These are phyloP conservation scores for Dalbergia cochinchinensis DNA, from an alignment of 306 rosid species.

Conservation along the genomic window DNA sequence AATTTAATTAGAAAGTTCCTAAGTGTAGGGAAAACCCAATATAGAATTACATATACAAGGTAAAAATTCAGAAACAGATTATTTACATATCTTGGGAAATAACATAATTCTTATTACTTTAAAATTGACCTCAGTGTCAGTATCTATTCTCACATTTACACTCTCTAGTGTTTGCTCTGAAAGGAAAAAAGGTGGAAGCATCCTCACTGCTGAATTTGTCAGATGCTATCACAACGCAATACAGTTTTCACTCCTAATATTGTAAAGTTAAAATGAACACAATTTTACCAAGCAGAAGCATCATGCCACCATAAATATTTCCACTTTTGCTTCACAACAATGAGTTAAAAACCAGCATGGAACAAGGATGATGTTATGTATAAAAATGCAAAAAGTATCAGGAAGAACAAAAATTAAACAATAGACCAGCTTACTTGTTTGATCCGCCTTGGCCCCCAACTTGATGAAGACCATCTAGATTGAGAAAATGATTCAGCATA, in stretches of 20 bases:
- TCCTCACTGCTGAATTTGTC: constrained; percentile 18
- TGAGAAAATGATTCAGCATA: constrained; percentile 70
- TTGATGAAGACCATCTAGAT: constrained; percentile 91
- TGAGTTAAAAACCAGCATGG: not conserved
- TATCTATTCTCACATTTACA: constrained; percentile 13
- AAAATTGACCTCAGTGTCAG: not conserved
- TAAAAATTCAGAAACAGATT: constrained; percentile 17
- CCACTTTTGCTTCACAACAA: not conserved
- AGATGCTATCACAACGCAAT: constrained; percentile 23
- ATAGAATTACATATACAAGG: not conserved
- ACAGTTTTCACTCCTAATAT: constrained; percentile 11
- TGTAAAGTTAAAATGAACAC: constrained; percentile 16
- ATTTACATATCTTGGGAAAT: constrained; percentile 23
- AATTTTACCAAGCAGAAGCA: constrained; percentile 28
- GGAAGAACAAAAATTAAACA: constrained; percentile 16
- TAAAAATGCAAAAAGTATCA: constrained; percentile 16
- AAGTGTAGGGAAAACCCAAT: not conserved
- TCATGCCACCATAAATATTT: not conserved
- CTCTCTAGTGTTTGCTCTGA: constrained; percentile 9
- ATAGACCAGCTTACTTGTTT: constrained; percentile 64
- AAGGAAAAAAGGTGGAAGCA: constrained; percentile 12
- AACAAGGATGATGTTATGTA: not conserved
- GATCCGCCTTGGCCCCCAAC: constrained; percentile 93
- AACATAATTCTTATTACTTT: constrained; percentile 3
- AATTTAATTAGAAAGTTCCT: not conserved